Base-by-base conservation (phyloP, 2,329 filamentous ascomycete genomes). In the Xylaria arbuscula region DNA sequence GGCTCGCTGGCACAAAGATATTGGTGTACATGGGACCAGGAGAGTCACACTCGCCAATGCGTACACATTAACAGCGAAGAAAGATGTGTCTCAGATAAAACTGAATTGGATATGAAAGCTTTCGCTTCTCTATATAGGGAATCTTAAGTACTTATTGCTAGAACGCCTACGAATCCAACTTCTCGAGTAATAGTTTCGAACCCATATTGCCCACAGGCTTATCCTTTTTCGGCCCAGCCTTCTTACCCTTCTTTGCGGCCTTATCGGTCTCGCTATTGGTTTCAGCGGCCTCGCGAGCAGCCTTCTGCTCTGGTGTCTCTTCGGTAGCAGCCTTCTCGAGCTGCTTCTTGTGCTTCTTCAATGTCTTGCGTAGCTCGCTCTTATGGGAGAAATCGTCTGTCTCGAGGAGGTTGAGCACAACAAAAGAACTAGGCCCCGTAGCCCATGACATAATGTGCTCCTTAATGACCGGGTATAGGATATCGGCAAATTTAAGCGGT, bases 391-490 rank as follows among this genome's bases (percentile, higher is more conserved):
- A 96, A 66, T 89, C 89, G 24, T 87, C 84, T 0, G 91, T 88
- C 81, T 98, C 95, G 5, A 94, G 81, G 72, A 98, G 82, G 17
- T 90, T 92, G 32, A 98, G 87, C 3, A 98, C 86, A 11, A 97
- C 93, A 74, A 97, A 98, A 1, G 92, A 93, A 73, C 93, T 94
- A 1, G 91, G 88, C 0, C 94, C 92, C 0, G 90, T 94, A 0
- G 95, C 94, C 96, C 96, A 99, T 22, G 89, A 84, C 66, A 96
- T 80, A 28, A 97, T 82, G 72, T 93, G 84, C 0, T 90, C 87
- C 78, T 92, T 88, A 79, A 98, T 94, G 69, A 92, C 83, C 6
- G 90, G 89, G 78, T 95, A 98, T n/a, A 99, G 85, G 57, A 92
- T 83, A 72, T 92, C 87, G 68, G 93, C 89, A 78, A 99, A 99